Percentiles rank a stretch among this genome's conserved stretches.
Evolutionary conservation across 208 protist genomes (phyloP).

Genomic region (Trypanosoma platydactyli): DNA sequence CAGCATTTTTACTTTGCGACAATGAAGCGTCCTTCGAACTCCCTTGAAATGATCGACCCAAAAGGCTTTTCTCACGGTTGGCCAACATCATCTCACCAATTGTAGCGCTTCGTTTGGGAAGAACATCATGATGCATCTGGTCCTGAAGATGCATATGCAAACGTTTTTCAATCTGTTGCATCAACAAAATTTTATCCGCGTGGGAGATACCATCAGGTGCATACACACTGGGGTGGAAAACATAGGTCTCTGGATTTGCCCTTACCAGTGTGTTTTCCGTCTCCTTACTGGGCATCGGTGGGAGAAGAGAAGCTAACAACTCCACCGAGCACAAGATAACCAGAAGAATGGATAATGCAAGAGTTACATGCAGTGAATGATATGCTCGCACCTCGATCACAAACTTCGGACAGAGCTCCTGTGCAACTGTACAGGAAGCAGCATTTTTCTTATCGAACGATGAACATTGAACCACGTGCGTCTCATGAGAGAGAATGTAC

Average conservation of each 20-base stretch:
- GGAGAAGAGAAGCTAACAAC: slow-evolving; percentile 38
- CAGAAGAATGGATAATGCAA: slow-evolving; percentile 42
- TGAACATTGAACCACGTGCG: slow-evolving; percentile 33
- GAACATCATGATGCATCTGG: slow-evolving; percentile 34
- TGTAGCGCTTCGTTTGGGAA: slow-evolving; percentile 52
- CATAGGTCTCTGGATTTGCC: slow-evolving; percentile 64
- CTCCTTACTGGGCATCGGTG: slow-evolving; percentile 30
- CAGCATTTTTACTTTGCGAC: background rate
- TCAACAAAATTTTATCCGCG: slow-evolving; percentile 30
- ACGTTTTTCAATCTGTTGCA: slow-evolving; percentile 32
- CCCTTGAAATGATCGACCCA: slow-evolving; percentile 1
- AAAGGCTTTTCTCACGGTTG: slow-evolving; percentile 59
- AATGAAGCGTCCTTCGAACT: background rate
- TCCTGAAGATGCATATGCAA: slow-evolving; percentile 43
- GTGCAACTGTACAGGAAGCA: slow-evolving; percentile 23
- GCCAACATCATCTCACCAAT: slow-evolving; percentile 80
- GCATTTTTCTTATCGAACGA: slow-evolving; percentile 18
- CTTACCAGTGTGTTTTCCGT: slow-evolving; percentile 27
- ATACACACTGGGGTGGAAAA: slow-evolving; percentile 67
- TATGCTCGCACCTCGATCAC: slow-evolving; percentile 12
- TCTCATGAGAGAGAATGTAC: slow-evolving; percentile 26
- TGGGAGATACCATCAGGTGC: slow-evolving; percentile 65
- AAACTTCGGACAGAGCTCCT: slow-evolving; percentile 24
- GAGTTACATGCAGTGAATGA: background rate
- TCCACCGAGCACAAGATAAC: slow-evolving; percentile 42